Conservation (phyloP, 169 alveolate species). For the Condylostoma magnum region DNA sequence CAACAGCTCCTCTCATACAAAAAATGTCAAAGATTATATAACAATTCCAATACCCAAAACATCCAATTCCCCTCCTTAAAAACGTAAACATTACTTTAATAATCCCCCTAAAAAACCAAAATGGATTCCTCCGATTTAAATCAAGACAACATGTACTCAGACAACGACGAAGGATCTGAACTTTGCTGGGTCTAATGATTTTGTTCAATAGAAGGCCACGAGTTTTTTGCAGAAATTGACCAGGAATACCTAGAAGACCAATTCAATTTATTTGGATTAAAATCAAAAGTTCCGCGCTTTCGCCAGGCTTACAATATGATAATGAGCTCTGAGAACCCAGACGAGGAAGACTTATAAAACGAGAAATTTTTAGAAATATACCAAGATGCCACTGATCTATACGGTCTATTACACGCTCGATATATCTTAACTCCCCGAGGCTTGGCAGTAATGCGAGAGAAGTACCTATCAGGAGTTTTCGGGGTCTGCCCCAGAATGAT, state of each 20-base stretch:
- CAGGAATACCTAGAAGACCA: constrained; percentile 71
- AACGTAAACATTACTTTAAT: no score
- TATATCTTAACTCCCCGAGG: constrained; percentile 72
- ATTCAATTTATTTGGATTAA: constrained; percentile 67
- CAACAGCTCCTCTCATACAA: no score
- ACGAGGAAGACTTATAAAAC: constrained; percentile 55
- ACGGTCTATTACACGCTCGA: constrained; percentile 83
- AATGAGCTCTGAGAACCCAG: constrained; percentile 55
- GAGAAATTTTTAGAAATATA: constrained; percentile 66
- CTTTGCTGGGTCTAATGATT: constrained; percentile 80
- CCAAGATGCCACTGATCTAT: constrained; percentile 73
- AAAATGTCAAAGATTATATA: no score
- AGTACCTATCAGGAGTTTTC: constrained; percentile 58
- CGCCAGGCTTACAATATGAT: constrained; percentile 58
- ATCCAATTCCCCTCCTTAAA: no score
- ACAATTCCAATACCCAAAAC: no score
- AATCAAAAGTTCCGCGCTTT: constrained; percentile 41
- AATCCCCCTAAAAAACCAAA: no score
- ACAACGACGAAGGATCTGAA: constrained; percentile 2
- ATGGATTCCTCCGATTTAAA: no score
- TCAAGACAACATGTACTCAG: no score
- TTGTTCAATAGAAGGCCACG: constrained; percentile 83
- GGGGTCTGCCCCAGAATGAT: constrained; percentile 77
- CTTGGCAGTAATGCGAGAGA: constrained; percentile 65
- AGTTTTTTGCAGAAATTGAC: constrained; percentile 81